These are phyloP conservation scores for Suhomyces prunicola DNA, from an alignment of 805 yeast species.

Conservation along the genomic window DNA sequence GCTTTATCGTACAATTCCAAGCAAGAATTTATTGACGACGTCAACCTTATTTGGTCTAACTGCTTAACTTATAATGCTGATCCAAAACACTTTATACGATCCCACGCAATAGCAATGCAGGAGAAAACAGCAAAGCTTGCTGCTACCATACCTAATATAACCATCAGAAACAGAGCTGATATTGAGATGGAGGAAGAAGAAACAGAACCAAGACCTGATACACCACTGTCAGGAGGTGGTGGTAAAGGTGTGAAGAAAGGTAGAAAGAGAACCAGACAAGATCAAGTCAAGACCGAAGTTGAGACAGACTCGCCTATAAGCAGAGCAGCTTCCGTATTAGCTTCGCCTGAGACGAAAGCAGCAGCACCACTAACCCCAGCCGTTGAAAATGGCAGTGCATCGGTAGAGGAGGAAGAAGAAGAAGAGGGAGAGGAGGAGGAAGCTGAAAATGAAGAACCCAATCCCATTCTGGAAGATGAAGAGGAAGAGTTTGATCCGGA, in stretches of 20 bases:
- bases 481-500: slow-evolving; percentile 72
- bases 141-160: slow-evolving; percentile 88
- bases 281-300: slow-evolving; percentile 29
- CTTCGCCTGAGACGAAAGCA: slow-evolving; percentile 10
- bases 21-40: slow-evolving; percentile 88
- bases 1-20: slow-evolving; percentile 78
- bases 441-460: slow-evolving; percentile 29
- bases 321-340: slow-evolving; percentile 8
- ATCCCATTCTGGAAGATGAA: slow-evolving; percentile 31
- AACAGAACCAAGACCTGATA: slow-evolving; percentile 18
- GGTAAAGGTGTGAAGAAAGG: slow-evolving; percentile 42
- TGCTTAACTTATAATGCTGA: slow-evolving; percentile 92
- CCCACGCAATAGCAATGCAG: slow-evolving; percentile 95
- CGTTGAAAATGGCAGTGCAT: slow-evolving; percentile 22
- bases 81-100: slow-evolving; percentile 86
- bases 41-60: slow-evolving; percentile 93
- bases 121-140: slow-evolving; percentile 72
- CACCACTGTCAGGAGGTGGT: slow-evolving; percentile 20
- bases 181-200: slow-evolving; percentile 62
- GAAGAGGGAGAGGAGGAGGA: slow-evolving; percentile 34
- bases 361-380: slow-evolving; percentile 10
- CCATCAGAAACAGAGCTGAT: slow-evolving; percentile 67
- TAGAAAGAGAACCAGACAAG: slow-evolving; percentile 36
- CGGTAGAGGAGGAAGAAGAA: slow-evolving; percentile 22
- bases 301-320: slow-evolving; percentile 14